Percentiles rank a stretch among this genome's conserved stretches.
phyloP scores from a whole-genome alignment of 1,139 yeast species.

The Blastobotrys buckinghamii region DNA sequence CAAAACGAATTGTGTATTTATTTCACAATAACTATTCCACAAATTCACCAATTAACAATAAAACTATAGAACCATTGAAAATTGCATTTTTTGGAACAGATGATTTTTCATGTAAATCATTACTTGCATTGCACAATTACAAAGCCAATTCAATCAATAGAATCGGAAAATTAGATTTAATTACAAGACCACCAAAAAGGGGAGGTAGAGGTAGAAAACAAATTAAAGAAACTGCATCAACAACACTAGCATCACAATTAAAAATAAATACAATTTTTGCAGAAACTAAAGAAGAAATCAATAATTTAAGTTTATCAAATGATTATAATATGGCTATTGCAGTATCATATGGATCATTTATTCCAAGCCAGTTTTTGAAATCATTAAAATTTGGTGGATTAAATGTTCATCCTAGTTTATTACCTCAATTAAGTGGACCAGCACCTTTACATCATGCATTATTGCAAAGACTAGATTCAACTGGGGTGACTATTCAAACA shows the following conservation, averaged over 20 bases:
- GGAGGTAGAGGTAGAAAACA: constrained; percentile 59
- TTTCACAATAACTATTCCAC: too few relatives aligned
- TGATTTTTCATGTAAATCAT: constrained; percentile 57
- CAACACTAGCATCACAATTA: constrained; percentile 35
- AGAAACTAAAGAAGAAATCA: constrained; percentile 52
- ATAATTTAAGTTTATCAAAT: constrained; percentile 26
- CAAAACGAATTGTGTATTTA: too few relatives aligned
- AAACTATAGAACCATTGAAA: constrained; percentile 19
- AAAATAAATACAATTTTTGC: constrained; percentile 47
- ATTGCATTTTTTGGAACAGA: constrained; percentile 83
- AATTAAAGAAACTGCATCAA: constrained; percentile 52
- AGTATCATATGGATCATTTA: constrained; percentile 80
- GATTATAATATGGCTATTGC: constrained; percentile 69
- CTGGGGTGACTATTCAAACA: constrained; percentile 90
- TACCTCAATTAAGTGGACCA: constrained; percentile 82
- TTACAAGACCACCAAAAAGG: constrained; percentile 62
- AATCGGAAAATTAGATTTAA: constrained; percentile 49
- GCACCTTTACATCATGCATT: constrained; percentile 85
- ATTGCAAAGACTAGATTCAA: constrained; percentile 50
- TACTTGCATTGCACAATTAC: constrained; percentile 42
- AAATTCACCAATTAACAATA: background rate
- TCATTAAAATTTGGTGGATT: constrained; percentile 58
- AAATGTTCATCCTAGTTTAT: constrained; percentile 87
- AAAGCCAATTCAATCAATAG: constrained; percentile 23
- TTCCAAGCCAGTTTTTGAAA: constrained; percentile 55